phyloP scores from a whole-genome alignment of 148 eudicot species.

The Amaranthus palmeri region DNA sequence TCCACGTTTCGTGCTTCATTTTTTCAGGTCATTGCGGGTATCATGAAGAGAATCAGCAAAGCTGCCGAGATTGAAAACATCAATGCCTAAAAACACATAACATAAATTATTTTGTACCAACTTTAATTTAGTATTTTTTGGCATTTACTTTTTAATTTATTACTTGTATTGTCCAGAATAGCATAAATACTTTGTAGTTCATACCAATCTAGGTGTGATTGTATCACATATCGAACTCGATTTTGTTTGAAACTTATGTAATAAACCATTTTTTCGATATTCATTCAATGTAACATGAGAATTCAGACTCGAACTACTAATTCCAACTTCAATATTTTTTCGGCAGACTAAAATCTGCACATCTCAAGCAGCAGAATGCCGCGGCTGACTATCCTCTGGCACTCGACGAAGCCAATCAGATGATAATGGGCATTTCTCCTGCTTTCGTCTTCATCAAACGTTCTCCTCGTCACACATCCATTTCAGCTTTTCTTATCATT shows the following conservation, averaged over 20 bases:
- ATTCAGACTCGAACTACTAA: neutral
- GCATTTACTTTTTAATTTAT: neutral
- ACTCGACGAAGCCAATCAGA: conserved; percentile 59
- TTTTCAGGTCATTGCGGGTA: conserved; percentile 83
- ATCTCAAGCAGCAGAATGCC: conserved; percentile 21
- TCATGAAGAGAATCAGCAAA: conserved; percentile 82
- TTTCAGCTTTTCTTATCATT: conserved; percentile 29
- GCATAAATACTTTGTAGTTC: too few species aligned
- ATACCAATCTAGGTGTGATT: too few species aligned
- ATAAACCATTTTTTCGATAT: neutral
- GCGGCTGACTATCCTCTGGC: conserved; percentile 46
- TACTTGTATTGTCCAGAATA: too few species aligned
- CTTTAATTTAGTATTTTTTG: neutral
- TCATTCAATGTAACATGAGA: neutral
- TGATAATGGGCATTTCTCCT: conserved; percentile 52
- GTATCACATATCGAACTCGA: neutral
- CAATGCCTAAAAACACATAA: conserved; percentile 41
- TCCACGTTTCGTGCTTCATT: neutral
- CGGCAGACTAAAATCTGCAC: neutral
- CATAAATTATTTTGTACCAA: neutral
- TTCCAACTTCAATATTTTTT: neutral
- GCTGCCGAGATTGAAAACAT: conserved; percentile 71
- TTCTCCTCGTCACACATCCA: conserved; percentile 44
- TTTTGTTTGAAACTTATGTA: neutral
- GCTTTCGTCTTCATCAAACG: conserved; percentile 65